Evolutionary conservation across 768 basidiomycete genomes (phyloP).

Genomic region (Trichaptum fuscoviolaceum): DNA sequence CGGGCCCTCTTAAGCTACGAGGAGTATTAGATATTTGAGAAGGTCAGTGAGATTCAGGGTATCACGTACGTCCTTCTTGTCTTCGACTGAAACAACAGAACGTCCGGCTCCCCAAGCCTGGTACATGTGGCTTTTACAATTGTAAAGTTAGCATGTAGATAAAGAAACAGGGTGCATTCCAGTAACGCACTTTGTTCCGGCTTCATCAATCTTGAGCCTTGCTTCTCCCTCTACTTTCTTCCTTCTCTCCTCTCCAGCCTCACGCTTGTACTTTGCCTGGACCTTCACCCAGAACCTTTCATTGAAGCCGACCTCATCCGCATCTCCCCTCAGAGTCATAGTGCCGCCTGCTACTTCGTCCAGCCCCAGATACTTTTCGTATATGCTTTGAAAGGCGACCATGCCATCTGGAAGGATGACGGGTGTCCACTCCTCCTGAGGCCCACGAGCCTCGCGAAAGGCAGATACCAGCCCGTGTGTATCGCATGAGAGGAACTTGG

Average conservation of each 20-base stretch:
- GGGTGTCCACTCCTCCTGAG: constrained; percentile 93
- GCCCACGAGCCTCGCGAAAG: constrained; percentile 84
- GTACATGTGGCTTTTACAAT: constrained; percentile 49
- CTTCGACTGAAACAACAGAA: constrained; percentile 59
- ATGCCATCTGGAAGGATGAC: constrained; percentile 78
- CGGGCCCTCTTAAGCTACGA: constrained; percentile 68
- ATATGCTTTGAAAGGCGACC: constrained; percentile 83
- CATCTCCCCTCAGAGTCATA: constrained; percentile 75
- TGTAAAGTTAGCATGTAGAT: neutral
- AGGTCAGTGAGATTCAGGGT: constrained; percentile 7
- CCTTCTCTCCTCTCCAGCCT: constrained; percentile 67
- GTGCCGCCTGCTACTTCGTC: constrained; percentile 85
- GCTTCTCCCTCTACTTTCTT: constrained; percentile 58
- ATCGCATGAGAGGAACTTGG: constrained; percentile 88
- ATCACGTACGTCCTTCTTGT: constrained; percentile 63
- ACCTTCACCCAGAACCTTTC: constrained; percentile 89
- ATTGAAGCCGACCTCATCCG: constrained; percentile 76
- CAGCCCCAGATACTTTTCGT: constrained; percentile 81
- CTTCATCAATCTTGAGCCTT: constrained; percentile 61
- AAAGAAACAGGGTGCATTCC: constrained; percentile 5
- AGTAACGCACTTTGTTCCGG: constrained; percentile 59
- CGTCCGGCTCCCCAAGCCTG: constrained; percentile 86
- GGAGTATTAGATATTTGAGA: constrained; percentile 9
- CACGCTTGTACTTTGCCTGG: constrained; percentile 83
- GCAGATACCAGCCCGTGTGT: constrained; percentile 78